Evolutionary conservation across 371 early-diverging fungal species (phyloP), one percentile per base, ranked within the genome.

Genomic region (Zychaea mexicana): DNA sequence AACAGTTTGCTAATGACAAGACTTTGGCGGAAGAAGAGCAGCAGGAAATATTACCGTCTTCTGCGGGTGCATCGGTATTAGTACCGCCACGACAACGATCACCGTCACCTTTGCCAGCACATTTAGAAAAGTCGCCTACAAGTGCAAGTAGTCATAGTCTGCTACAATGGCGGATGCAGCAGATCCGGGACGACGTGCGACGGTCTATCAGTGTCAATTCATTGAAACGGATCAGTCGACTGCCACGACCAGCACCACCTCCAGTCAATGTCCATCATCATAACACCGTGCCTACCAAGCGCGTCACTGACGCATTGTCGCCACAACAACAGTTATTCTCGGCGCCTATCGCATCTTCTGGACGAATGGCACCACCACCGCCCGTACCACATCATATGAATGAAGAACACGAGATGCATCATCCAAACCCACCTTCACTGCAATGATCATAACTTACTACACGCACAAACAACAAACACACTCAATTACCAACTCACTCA

Each of bases 171-270:
- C 58, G 60, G n/a, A 58, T 65, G 38, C 65, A 65, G 45, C 46
- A 59, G 26, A 59, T 65, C 17, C 59, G 65, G 3, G 65, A 65
- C 3, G 54, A 58, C 30, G 52, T 60, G 17, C 59, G 65, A 52
- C 65, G 65, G 19, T 65, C 65, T 6, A 58, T 65, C 53, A 65
- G 65, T 36, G 42, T 65, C 12, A 38, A 21, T 13, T 65, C 65
- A 8, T 19, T 61, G 19, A 31, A 52, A 26, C 49, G 61, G 38
- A 61, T 61, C 12, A 61, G 53, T 36, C 61, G 53, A 22, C 52
- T 26, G n/a, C 53, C 61, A 52, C 52, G 61, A 15, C 36, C 24
- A 7, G 52, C 52, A 21, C 52, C 52, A 33, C 52, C 61, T 13
- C 52, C 61, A 24, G 59, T 58, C 8, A n/a, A 45, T 28, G 39